These are phyloP conservation scores for Albugo laibachii DNA, from an alignment of 352 stramenopile genomes.

Conservation along the genomic window DNA sequence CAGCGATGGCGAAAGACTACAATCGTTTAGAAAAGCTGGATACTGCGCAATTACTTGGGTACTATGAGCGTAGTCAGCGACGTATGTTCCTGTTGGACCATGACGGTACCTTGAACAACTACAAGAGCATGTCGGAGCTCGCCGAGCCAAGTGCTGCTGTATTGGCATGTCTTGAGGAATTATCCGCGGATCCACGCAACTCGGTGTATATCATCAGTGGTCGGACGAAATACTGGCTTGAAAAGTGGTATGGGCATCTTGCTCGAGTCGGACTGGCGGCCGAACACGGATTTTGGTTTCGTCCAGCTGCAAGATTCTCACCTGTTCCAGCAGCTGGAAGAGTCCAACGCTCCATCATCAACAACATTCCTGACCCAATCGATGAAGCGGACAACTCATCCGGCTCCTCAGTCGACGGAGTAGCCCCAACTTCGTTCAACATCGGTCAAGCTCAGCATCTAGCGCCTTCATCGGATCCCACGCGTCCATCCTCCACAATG, in stretches of 20 bases:
- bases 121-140: slow-evolving; percentile 57
- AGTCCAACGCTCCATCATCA: slow-evolving; percentile 2
- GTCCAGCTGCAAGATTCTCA: slow-evolving; percentile 34
- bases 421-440: too few relatives aligned
- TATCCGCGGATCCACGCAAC: slow-evolving; percentile 49
- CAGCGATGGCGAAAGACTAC: slow-evolving; percentile 60
- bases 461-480: background rate
- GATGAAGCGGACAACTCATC: background rate
- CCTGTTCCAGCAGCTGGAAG: background rate
- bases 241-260: slow-evolving; percentile 74
- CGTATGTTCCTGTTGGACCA: slow-evolving; percentile 76
- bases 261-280: slow-evolving; percentile 51
- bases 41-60: slow-evolving; percentile 54
- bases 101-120: slow-evolving; percentile 64
- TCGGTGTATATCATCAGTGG: slow-evolving; percentile 75
- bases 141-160: slow-evolving; percentile 30
- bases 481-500: slow-evolving; percentile 3
- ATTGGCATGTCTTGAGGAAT: slow-evolving; percentile 40
- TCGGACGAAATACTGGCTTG: slow-evolving; percentile 43
- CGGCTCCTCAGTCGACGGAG: too few relatives aligned
- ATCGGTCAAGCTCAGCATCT: too few relatives aligned
- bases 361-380: slow-evolving; percentile 8
- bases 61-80: slow-evolving; percentile 65
- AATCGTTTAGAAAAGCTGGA: slow-evolving; percentile 75
- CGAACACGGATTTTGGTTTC: slow-evolving; percentile 69